These are phyloP conservation scores for Aspergillus coremiiformis DNA, from an alignment of 495 filamentous ascomycete species.

Conservation along the genomic window DNA sequence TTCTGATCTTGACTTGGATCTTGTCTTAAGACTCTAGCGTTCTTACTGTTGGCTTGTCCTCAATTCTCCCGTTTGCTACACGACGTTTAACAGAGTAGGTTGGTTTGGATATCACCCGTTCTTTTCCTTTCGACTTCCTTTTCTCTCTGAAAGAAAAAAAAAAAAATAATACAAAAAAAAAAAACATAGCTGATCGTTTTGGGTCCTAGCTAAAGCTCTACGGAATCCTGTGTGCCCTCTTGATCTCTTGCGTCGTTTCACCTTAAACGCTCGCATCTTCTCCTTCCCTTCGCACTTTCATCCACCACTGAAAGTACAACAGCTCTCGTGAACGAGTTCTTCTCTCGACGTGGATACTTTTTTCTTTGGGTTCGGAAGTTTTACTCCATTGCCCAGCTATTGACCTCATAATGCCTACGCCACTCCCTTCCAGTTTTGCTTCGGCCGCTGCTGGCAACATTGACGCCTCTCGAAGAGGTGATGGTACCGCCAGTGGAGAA, in stretches of 20 bases:
- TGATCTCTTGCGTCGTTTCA: background rate
- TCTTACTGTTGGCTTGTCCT: slow-evolving; percentile 13
- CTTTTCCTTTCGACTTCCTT: background rate
- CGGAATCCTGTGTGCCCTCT: background rate
- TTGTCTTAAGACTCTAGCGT: slow-evolving; percentile 22
- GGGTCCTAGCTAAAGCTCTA: background rate
- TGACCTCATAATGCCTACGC: slow-evolving; percentile 56
- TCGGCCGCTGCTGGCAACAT: slow-evolving; percentile 72
- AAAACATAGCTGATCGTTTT: background rate
- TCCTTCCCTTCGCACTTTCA: background rate
- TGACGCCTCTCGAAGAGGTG: slow-evolving; percentile 47
- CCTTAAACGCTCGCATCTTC: slow-evolving; percentile 1
- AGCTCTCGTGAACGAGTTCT: background rate
- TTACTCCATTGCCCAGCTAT: slow-evolving; percentile 9
- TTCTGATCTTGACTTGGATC: slow-evolving; percentile 23
- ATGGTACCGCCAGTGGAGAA: slow-evolving; percentile 49
- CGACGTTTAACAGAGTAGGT: background rate
- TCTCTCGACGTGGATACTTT: background rate
- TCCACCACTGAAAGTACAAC: background rate
- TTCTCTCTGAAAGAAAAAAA: too few relatives aligned
- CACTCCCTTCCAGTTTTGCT: slow-evolving; percentile 76
- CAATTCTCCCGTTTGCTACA: slow-evolving; percentile 8
- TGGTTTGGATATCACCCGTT: background rate
- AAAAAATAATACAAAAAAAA: too few relatives aligned
- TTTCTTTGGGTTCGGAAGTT: slow-evolving; percentile 4